These are phyloP conservation scores for Lithocarpus polystachyus DNA, from an alignment of 306 rosid species.

Conservation along the genomic window DNA sequence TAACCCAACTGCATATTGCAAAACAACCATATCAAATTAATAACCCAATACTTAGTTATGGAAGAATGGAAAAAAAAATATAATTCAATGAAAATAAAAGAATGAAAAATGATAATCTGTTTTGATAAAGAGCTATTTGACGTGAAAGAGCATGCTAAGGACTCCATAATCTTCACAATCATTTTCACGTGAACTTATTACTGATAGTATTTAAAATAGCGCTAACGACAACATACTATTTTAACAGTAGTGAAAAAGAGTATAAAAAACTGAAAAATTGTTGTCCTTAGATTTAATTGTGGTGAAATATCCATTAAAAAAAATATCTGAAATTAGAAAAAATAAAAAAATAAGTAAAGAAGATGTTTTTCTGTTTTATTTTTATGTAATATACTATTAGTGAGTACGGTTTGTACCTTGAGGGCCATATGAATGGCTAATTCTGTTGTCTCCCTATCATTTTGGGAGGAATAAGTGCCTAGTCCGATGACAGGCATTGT, in stretches of 20 bases:
- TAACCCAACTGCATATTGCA: constrained; percentile 65
- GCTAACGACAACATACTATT: too few species aligned
- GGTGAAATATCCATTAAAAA: too few species aligned
- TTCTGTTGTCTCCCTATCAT: constrained; percentile 53
- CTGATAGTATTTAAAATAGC: too few species aligned
- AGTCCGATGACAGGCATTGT: constrained; percentile 79
- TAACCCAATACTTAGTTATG: too few species aligned
- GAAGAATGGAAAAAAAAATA: too few species aligned
- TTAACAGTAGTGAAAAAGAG: too few species aligned
- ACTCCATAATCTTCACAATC: too few species aligned
- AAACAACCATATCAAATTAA: neutral
- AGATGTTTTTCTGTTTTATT: neutral
- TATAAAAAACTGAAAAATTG: too few species aligned
- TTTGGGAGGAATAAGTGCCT: constrained; percentile 75
- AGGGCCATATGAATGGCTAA: constrained; percentile 73
- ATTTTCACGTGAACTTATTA: too few species aligned
- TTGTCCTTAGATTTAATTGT: too few species aligned
- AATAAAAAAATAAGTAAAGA: neutral
- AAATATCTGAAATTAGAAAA: neutral
- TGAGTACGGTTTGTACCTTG: constrained; percentile 41
- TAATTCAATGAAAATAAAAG: neutral
- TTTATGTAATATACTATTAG: neutral
- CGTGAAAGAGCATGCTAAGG: neutral
- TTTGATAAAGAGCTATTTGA: neutral
- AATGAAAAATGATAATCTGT: neutral